Evolutionary conservation across 1,139 yeast genomes (phyloP).

Genomic region (Blastobotrys arbuscula): DNA sequence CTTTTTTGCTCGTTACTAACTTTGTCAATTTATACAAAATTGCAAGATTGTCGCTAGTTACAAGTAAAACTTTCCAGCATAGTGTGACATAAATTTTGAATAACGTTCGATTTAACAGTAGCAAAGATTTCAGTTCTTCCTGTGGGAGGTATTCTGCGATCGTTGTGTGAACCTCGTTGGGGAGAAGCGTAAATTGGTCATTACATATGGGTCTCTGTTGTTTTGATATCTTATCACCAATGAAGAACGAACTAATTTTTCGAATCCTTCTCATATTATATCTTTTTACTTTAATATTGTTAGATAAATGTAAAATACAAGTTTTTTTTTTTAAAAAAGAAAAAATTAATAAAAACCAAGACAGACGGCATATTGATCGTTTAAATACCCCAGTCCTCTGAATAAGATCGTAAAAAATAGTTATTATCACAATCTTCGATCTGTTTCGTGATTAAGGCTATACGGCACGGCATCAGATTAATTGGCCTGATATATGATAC

Average conservation of each 20-base stretch:
- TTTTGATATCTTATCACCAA: background rate
- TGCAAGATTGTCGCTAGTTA: background rate
- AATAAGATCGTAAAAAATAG: too few relatives aligned
- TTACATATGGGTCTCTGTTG: constrained; percentile 5
- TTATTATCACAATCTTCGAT: too few relatives aligned
- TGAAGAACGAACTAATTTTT: constrained; percentile 2
- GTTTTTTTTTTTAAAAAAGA: too few relatives aligned
- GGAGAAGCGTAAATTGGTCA: constrained; percentile 9
- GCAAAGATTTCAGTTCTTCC: background rate
- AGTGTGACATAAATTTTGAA: constrained; percentile 6
- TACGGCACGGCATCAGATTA: too few relatives aligned
- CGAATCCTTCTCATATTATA: constrained; percentile 5
- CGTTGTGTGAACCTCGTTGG: constrained; percentile 6
- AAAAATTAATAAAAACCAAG: too few relatives aligned
- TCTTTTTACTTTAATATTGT: too few relatives aligned
- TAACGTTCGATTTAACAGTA: constrained; percentile 5
- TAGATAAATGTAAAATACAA: too few relatives aligned
- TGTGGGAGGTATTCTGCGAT: constrained; percentile 1
- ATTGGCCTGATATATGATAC: too few relatives aligned
- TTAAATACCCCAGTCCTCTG: too few relatives aligned
- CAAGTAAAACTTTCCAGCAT: constrained; percentile 1
- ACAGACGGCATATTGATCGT: too few relatives aligned
- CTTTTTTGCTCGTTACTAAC: background rate
- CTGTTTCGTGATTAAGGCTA: too few relatives aligned
- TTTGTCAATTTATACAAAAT: constrained; percentile 3